Percentiles rank a stretch among this genome's conserved stretches.
phyloP scores from a whole-genome alignment of 2,329 filamentous ascomycete genomes.

The Dothidotthia symphoricarpi region DNA sequence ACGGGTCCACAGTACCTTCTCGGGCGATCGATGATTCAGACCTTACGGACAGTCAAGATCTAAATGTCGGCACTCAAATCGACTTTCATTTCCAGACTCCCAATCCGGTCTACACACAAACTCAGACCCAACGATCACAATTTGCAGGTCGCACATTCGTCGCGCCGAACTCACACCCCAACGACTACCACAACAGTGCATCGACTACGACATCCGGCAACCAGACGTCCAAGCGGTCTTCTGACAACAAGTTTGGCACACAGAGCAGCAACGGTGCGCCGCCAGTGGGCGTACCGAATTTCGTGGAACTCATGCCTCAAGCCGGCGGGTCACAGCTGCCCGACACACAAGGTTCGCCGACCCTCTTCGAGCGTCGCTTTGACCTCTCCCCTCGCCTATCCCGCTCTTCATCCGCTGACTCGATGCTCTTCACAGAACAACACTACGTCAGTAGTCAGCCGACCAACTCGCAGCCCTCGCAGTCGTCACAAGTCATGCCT shows the following conservation, averaged over 20 bases:
- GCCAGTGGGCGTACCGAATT: constrained; percentile 54
- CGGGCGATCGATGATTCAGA: constrained; percentile 45
- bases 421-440: constrained; percentile 25
- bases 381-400: constrained; percentile 9
- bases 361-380: constrained; percentile 17
- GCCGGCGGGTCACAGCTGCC: constrained; percentile 59
- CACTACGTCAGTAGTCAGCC: constrained; percentile 37
- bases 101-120: constrained; percentile 29
- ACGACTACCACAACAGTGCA: constrained; percentile 76
- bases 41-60: constrained; percentile 46
- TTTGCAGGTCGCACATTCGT: constrained; percentile 61
- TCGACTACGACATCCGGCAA: constrained; percentile 85
- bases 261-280: constrained; percentile 67
- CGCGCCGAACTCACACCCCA: constrained; percentile 56
- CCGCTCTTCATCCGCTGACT: constrained; percentile 16
- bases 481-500: constrained; percentile 40
- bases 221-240: constrained; percentile 71
- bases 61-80: constrained; percentile 32
- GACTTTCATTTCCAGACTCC: constrained; percentile 37
- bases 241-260: constrained; percentile 69
- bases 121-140: constrained; percentile 60
- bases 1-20: constrained; percentile 45
- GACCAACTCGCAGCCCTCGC: constrained; percentile 41
- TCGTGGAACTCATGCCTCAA: constrained; percentile 52
- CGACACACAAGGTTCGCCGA: constrained; percentile 59